These are phyloP conservation scores for Ascochyta koolunga DNA, from an alignment of 2,329 filamentous ascomycete genomes.

Conservation along the genomic window DNA sequence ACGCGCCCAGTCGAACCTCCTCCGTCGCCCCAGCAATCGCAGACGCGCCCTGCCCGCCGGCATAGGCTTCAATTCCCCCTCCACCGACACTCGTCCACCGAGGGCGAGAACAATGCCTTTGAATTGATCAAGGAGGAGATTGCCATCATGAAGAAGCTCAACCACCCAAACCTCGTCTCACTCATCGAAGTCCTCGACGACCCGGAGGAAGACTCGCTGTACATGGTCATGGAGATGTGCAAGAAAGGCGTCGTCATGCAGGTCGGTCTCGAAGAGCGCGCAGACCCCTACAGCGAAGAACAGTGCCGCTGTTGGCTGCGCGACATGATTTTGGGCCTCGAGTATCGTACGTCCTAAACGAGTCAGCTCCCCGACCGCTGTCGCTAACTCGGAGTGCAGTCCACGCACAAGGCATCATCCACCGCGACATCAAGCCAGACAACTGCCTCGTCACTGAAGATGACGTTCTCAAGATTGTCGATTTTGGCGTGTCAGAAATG, in stretches of 20 bases:
- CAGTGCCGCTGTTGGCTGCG: slow-evolving; percentile 90
- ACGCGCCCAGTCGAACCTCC: slow-evolving; percentile 85
- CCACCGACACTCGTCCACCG: slow-evolving; percentile 63
- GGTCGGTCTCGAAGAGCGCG: slow-evolving; percentile 82
- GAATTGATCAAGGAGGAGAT: slow-evolving; percentile 94
- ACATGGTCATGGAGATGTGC: slow-evolving; percentile 99
- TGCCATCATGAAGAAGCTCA: slow-evolving; percentile 98
- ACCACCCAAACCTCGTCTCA: slow-evolving; percentile 92
- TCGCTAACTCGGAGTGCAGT: slow-evolving; percentile 59
- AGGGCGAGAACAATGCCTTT: slow-evolving; percentile 72
- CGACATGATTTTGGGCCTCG: slow-evolving; percentile 91
- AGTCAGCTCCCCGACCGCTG: not conserved
- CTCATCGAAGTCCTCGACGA: slow-evolving; percentile 95
- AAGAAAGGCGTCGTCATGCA: slow-evolving; percentile 98
- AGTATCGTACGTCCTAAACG: slow-evolving; percentile 71
- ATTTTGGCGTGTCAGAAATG: slow-evolving; percentile 99
- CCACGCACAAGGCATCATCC: slow-evolving; percentile 91
- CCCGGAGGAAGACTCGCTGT: slow-evolving; percentile 91
- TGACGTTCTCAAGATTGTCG: slow-evolving; percentile 93
- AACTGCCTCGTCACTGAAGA: slow-evolving; percentile 90
- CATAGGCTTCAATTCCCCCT: slow-evolving; percentile 66
- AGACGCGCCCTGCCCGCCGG: slow-evolving; percentile 60
- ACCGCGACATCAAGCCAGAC: slow-evolving; percentile 97
- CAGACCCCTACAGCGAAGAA: slow-evolving; percentile 82
- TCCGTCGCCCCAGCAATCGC: slow-evolving; percentile 66